Evolutionary conservation across 352 stramenopile species (phyloP).

Genomic region (Phytopythium cucurbitacearum): DNA sequence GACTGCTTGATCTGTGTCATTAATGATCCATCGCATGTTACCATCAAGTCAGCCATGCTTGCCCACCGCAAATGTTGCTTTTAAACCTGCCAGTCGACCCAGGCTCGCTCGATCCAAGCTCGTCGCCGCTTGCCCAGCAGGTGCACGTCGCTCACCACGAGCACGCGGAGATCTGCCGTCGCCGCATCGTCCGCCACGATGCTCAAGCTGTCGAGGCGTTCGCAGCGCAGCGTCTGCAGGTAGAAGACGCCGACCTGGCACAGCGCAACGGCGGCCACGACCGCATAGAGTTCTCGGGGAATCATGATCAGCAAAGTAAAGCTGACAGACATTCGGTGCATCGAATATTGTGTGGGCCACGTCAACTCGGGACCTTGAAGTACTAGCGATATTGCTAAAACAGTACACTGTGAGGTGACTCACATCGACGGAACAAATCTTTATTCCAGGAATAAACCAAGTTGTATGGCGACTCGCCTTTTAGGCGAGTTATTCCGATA

Average conservation of each 20-base stretch:
- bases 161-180: slow-evolving; percentile 19
- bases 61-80: too few relatives aligned
- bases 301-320: slow-evolving; percentile 6
- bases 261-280: slow-evolving; percentile 21
- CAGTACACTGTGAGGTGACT: too few relatives aligned
- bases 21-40: slow-evolving; percentile 5
- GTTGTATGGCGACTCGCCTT: too few relatives aligned
- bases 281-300: slow-evolving; percentile 14
- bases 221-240: slow-evolving; percentile 37
- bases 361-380: slow-evolving; percentile 1
- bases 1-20: slow-evolving; percentile 27
- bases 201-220: slow-evolving; percentile 9
- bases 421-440: too few relatives aligned
- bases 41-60: background rate
- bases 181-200: background rate
- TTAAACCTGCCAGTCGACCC: slow-evolving; percentile 68
- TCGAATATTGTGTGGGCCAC: slow-evolving; percentile 1
- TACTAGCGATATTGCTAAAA: too few relatives aligned
- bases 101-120: slow-evolving; percentile 46
- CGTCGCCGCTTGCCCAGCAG: slow-evolving; percentile 65
- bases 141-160: slow-evolving; percentile 73
- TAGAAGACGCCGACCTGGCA: slow-evolving; percentile 63
- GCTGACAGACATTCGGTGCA: background rate
- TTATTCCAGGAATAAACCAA: too few relatives aligned
- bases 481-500: too few relatives aligned